Evolutionary conservation across 805 yeast species (phyloP).

Genomic region (Kluyveromyces siamensis): DNA sequence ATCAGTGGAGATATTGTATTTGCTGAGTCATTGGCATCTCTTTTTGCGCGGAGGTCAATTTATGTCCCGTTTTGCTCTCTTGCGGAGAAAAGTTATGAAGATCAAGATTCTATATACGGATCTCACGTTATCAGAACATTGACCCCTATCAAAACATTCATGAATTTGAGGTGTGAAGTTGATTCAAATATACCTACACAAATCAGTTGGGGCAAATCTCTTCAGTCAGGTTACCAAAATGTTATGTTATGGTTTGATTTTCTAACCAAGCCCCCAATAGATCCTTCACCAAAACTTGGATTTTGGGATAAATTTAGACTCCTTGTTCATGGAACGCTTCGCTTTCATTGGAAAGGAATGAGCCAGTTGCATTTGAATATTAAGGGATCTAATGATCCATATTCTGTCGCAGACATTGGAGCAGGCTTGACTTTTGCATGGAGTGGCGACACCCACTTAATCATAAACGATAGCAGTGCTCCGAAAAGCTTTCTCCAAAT

Average conservation of each 20-base stretch:
- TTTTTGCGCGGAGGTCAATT: constrained; percentile 38
- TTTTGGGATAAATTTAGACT: constrained; percentile 64
- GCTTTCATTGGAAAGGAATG: constrained; percentile 35
- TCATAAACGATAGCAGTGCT: constrained; percentile 41
- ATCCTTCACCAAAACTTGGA: constrained; percentile 54
- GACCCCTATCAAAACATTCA: constrained; percentile 49
- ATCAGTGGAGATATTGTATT: constrained; percentile 44
- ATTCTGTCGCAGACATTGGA: constrained; percentile 44
- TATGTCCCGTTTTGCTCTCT: constrained; percentile 55
- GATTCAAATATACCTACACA: constrained; percentile 39
- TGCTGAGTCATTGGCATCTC: constrained; percentile 44
- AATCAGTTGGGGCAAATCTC: constrained; percentile 56
- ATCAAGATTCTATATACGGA: constrained; percentile 44
- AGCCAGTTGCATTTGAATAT: constrained; percentile 54
- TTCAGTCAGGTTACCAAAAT: constrained; percentile 51
- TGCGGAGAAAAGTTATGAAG: constrained; percentile 24
- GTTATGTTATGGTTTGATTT: constrained; percentile 59
- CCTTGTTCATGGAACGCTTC: constrained; percentile 43
- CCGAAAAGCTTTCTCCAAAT: constrained; percentile 44
- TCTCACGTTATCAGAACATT: constrained; percentile 51
- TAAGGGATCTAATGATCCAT: constrained; percentile 53
- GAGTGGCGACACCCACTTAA: constrained; percentile 44
- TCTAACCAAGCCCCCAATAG: constrained; percentile 61
- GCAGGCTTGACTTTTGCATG: constrained; percentile 61
- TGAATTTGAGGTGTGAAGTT: constrained; percentile 40